Evolutionary conservation across 345 rosid genomes (phyloP).

Genomic region (Rhizophora apiculata): DNA sequence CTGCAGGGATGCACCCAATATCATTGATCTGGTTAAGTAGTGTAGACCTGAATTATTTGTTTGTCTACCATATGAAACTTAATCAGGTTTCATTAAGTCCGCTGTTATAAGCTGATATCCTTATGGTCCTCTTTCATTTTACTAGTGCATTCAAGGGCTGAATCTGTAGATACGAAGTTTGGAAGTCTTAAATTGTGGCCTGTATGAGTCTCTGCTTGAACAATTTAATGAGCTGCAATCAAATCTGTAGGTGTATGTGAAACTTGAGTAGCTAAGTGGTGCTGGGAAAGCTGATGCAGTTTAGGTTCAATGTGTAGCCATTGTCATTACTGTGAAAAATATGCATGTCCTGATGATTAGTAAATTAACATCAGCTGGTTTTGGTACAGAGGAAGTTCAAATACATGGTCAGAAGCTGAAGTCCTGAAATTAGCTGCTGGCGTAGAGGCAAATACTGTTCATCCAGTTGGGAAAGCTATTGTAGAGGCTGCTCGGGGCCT

Average conservation of each 20-base stretch:
- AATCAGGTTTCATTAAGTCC: neutral
- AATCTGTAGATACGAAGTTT: neutral
- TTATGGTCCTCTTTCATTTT: neutral
- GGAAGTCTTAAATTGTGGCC: neutral
- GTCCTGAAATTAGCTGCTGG: slow-evolving; percentile 80
- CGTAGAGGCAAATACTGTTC: slow-evolving; percentile 87
- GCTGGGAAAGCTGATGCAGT: neutral
- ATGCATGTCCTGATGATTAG: slow-evolving; percentile 2
- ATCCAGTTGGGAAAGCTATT: slow-evolving; percentile 95
- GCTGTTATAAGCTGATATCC: neutral
- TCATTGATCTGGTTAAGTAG: neutral
- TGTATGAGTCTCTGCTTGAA: neutral
- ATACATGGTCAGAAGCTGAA: slow-evolving; percentile 60
- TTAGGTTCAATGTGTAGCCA: neutral
- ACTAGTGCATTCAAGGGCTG: neutral
- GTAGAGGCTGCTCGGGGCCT: slow-evolving; percentile 69
- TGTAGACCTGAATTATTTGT: neutral
- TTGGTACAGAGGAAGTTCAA: slow-evolving; percentile 45
- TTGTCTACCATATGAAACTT: neutral
- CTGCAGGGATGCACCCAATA: neutral
- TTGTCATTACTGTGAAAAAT: neutral
- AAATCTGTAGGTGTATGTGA: neutral
- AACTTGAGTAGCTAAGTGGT: neutral
- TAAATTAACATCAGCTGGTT: slow-evolving; percentile 14
- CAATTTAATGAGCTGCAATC: neutral